These are phyloP conservation scores for Helotiales sp. DNA, from an alignment of 2,329 filamentous ascomycete genomes.

Conservation along the genomic window DNA sequence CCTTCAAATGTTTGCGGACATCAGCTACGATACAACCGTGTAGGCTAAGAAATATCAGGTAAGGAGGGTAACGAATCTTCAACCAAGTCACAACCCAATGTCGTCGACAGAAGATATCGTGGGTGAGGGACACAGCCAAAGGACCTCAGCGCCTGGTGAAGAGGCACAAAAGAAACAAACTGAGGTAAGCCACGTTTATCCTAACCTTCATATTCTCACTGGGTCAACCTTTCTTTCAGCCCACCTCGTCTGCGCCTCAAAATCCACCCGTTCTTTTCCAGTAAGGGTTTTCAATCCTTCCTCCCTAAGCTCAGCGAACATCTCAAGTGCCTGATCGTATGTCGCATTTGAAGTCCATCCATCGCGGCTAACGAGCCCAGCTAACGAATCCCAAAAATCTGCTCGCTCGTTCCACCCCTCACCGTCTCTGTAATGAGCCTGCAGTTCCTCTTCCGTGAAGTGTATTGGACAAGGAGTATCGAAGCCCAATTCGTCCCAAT, in stretches of 20 bases:
- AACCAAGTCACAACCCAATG: no score
- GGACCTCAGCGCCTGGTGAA: no score
- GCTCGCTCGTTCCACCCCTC: constrained; percentile 41
- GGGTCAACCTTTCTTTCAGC: constrained; percentile 20
- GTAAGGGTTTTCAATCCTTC: constrained; percentile 40
- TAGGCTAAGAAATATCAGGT: no score
- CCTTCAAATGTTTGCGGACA: no score
- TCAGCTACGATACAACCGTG: no score
- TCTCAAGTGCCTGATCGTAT: constrained; percentile 44
- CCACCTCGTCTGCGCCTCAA: constrained; percentile 44
- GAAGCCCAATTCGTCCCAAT: constrained; percentile 42
- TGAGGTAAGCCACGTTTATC: no score
- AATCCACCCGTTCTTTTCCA: constrained; percentile 42
- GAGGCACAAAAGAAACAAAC: no score
- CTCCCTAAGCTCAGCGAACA: constrained; percentile 45
- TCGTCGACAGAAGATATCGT: no score
- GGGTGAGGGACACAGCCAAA: no score
- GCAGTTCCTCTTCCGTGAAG: constrained; percentile 31
- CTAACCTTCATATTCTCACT: neutral
- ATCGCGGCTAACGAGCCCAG: constrained; percentile 45
- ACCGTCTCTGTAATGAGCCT: constrained; percentile 34
- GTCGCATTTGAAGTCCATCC: constrained; percentile 46
- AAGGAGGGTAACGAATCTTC: no score
- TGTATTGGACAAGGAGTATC: constrained; percentile 41
- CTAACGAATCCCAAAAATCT: constrained; percentile 46